Conservation (phyloP, 352 stramenopile species). For the Globisporangium recalcitrans region DNA sequence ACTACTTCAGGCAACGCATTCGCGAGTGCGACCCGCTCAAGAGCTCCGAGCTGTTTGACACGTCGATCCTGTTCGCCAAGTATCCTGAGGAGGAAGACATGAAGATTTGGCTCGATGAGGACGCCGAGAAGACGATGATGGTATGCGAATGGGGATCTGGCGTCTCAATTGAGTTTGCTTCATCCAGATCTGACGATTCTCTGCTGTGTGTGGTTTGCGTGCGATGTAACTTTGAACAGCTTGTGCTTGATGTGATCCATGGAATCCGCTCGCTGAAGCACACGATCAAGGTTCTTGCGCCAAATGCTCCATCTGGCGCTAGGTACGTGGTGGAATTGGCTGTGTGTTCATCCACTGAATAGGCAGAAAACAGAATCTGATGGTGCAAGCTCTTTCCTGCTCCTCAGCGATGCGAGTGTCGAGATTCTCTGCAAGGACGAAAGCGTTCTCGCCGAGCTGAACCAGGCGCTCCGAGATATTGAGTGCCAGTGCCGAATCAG, state of each 20-base stretch:
- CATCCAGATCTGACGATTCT: background rate
- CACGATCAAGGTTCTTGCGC: conserved; percentile 66
- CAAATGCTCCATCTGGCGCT: conserved; percentile 27
- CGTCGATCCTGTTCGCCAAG: conserved; percentile 56
- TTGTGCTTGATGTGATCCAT: conserved; percentile 88
- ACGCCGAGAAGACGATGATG: conserved; percentile 87
- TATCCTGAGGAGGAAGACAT: conserved; percentile 87
- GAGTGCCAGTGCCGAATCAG: conserved; percentile 40
- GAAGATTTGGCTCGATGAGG: conserved; percentile 68
- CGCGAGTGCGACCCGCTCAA: conserved; percentile 38
- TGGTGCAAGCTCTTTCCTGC: background rate
- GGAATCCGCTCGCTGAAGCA: conserved; percentile 91
- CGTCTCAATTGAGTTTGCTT: background rate
- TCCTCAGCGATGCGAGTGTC: conserved; percentile 14
- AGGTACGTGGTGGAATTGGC: conserved; percentile 16
- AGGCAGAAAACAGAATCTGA: background rate
- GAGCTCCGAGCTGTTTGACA: conserved; percentile 23
- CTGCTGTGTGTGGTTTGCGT: background rate
- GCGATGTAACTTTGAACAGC: conserved; percentile 18
- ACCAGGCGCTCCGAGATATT: conserved; percentile 34
- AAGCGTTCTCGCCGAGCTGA: conserved; percentile 25
- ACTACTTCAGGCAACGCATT: conserved; percentile 44
- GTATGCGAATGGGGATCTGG: conserved; percentile 17
- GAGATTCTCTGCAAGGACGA: conserved; percentile 33
- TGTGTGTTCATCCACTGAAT: background rate